Evolutionary conservation across 306 rosid species (phyloP).

Genomic region (Boehmeria nivea): DNA sequence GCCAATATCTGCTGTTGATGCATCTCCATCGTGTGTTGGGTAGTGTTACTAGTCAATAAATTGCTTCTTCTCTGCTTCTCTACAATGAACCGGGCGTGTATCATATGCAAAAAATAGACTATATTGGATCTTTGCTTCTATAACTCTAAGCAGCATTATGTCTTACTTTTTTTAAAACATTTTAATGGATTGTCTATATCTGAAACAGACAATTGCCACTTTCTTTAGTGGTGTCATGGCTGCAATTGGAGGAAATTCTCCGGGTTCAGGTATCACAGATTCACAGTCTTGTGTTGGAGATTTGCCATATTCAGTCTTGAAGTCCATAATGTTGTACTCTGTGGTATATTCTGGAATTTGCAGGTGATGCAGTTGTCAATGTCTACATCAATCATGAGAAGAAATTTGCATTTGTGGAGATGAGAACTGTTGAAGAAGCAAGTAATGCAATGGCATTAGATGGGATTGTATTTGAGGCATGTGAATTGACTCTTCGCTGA

Average conservation of each 20-base stretch:
- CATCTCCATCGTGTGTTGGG: no score
- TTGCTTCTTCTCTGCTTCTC: no score
- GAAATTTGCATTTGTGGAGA: conserved; percentile 87
- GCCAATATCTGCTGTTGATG: no score
- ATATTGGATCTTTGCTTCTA: no score
- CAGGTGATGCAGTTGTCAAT: conserved; percentile 81
- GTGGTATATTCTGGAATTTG: conserved; percentile 25
- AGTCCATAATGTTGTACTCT: conserved; percentile 19
- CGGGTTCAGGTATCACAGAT: conserved; percentile 51
- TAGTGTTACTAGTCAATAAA: no score
- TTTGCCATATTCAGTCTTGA: not conserved
- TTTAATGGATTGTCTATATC: conserved; percentile 19
- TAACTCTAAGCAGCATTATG: no score
- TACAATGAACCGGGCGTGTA: no score
- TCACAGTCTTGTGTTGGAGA: not conserved
- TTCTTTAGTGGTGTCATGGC: conserved; percentile 75
- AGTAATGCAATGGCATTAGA: conserved; percentile 90
- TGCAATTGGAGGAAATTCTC: conserved; percentile 77
- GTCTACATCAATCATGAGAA: conserved; percentile 84
- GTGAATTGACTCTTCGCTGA: conserved; percentile 1
- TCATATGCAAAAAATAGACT: no score
- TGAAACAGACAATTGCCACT: conserved; percentile 61
- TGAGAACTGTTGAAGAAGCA: conserved; percentile 90
- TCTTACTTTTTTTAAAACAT: conserved; percentile 6
- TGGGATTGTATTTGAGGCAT: conserved; percentile 77